Conservation (phyloP, 495 filamentous ascomycete genomes). For the Penicillium egyptiacum region DNA sequence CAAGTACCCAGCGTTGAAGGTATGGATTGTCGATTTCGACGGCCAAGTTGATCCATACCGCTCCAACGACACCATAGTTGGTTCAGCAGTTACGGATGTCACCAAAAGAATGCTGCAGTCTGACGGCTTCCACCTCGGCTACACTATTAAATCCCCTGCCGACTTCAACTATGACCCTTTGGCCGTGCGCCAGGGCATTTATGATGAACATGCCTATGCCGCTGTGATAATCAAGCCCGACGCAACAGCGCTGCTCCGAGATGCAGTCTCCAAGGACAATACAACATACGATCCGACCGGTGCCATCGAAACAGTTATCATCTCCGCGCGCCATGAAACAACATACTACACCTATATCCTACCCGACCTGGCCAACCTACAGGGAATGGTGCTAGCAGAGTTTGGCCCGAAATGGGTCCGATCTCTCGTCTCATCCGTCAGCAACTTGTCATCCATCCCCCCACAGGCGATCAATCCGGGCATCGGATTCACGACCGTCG, state of each 20-base stretch:
- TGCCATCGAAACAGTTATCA: slow-evolving; percentile 58
- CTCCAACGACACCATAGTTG: slow-evolving; percentile 51
- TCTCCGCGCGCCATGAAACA: slow-evolving; percentile 59
- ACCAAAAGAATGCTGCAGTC: slow-evolving; percentile 39
- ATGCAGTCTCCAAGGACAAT: slow-evolving; percentile 58
- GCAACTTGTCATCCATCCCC: slow-evolving; percentile 26
- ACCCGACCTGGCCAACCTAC: slow-evolving; percentile 48
- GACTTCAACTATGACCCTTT: slow-evolving; percentile 59
- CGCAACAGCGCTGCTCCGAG: slow-evolving; percentile 58
- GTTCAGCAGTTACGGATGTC: slow-evolving; percentile 51
- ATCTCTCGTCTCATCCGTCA: slow-evolving; percentile 35
- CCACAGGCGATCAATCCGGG: slow-evolving; percentile 64
- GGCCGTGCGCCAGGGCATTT: slow-evolving; percentile 59
- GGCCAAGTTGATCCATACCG: slow-evolving; percentile 53
- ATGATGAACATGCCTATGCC: slow-evolving; percentile 61
- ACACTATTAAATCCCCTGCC: slow-evolving; percentile 46
- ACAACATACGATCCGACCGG: slow-evolving; percentile 63
- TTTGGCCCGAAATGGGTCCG: slow-evolving; percentile 57
- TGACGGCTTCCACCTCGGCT: slow-evolving; percentile 46
- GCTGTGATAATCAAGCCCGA: slow-evolving; percentile 67
- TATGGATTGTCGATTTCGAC: slow-evolving; percentile 70
- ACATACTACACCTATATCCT: slow-evolving; percentile 54
- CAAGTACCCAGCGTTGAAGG: slow-evolving; percentile 47
- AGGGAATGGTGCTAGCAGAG: slow-evolving; percentile 41
- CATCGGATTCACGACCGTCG: slow-evolving; percentile 59